Evolutionary conservation across 192 early-diverging fungal species (phyloP).

Genomic region (Entomortierella lignicola): DNA sequence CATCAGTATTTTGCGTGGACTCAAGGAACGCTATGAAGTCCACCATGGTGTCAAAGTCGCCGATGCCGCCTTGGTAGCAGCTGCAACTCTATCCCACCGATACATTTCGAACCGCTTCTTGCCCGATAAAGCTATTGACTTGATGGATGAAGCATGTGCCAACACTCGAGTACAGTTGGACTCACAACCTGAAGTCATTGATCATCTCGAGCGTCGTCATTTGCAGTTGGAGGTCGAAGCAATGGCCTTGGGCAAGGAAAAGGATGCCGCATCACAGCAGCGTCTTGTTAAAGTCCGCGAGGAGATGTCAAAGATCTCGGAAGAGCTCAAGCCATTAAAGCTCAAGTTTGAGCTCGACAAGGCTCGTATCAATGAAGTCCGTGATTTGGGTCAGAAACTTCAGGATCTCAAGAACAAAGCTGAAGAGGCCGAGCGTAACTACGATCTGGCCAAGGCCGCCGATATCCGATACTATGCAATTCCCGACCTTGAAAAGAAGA

Average conservation of each 20-base stretch:
- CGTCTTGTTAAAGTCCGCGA: slow-evolving; percentile 83
- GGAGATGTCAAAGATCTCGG: slow-evolving; percentile 85
- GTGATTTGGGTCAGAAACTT: slow-evolving; percentile 86
- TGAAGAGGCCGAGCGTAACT: slow-evolving; percentile 82
- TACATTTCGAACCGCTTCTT: slow-evolving; percentile 81
- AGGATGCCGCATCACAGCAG: slow-evolving; percentile 82
- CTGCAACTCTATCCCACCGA: slow-evolving; percentile 77
- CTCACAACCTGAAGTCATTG: slow-evolving; percentile 96
- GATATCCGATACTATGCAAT: slow-evolving; percentile 96
- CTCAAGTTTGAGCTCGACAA: slow-evolving; percentile 87
- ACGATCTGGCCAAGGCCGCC: slow-evolving; percentile 89
- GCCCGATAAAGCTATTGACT: slow-evolving; percentile 88
- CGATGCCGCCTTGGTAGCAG: slow-evolving; percentile 80
- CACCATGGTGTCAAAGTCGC: slow-evolving; percentile 86
- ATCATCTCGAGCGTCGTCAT: slow-evolving; percentile 91
- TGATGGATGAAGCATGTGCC: slow-evolving; percentile 96
- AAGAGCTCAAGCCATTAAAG: slow-evolving; percentile 91
- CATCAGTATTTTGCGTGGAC: slow-evolving; percentile 82
- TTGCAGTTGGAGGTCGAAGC: slow-evolving; percentile 97
- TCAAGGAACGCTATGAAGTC: slow-evolving; percentile 85
- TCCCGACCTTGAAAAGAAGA: slow-evolving; percentile 85
- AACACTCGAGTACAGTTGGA: slow-evolving; percentile 96
- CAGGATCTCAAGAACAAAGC: slow-evolving; percentile 90
- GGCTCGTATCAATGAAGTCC: slow-evolving; percentile 89
- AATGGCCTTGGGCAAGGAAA: slow-evolving; percentile 93